Evolutionary conservation across 805 yeast species (phyloP), one percentile per base, ranked within the genome.

Genomic region (Phaffomyces opuntiae): DNA sequence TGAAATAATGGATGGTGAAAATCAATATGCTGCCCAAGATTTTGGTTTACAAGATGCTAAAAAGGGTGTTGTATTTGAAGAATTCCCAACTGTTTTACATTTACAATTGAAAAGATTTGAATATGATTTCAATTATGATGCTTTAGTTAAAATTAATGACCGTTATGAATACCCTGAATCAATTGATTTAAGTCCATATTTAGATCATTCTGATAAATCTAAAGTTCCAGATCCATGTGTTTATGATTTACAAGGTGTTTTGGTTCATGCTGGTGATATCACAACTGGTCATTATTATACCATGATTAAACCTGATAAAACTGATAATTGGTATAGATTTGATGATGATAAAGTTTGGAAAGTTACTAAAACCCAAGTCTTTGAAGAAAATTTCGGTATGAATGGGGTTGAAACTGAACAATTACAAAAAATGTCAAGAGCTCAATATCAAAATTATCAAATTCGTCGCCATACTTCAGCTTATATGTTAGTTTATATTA

Each of bases 201-300:
- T 91, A 50, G 93, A 86, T 47, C 78, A 78, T 37, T 66, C 68
- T 11, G 13, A 61, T 64, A 31, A 65, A 63, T 41, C 61, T 49
- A 32, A 62, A 59, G 16, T 55, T 65, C 39, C 39, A 11, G 81
- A 82, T 49, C 75, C 85, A 49, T 85, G 90, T 81, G 80, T 73
- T 33, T 93, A 93, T 63, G 81, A 78, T 43, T 68, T 93, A 25
- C 96, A 91, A 63, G 96, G 98, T 11, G 99, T 93, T 2, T 70
- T 93, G 47, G 97, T 93, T 12, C 99, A 93, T 63, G 83, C 89
- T 37, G 99, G 99, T 49, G 96, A 91, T 59, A 83, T 93, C 42
- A 86, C 96, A 11, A 86, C 90, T 39, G 99, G 99, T 19, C 99
- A 93, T 61, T 93, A 93, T 64, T 93, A 93, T 60, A 93, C 99